phyloP scores from a whole-genome alignment of 2,329 filamentous ascomycete genomes.

The Aspergillus costaricaensis region DNA sequence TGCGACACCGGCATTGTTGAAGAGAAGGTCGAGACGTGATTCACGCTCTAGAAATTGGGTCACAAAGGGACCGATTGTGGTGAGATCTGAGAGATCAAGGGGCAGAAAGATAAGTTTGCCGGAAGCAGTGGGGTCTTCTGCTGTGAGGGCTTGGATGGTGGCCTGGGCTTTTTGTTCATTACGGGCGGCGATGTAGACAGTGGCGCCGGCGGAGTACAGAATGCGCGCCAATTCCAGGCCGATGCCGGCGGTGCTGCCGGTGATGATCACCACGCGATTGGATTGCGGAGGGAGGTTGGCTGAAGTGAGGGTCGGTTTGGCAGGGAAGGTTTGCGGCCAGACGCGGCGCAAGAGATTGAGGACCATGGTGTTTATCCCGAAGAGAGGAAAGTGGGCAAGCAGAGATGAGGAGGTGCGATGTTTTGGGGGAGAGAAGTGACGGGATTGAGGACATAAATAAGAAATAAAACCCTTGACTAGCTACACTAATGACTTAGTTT shows the following conservation, averaged over 20 bases:
- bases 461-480: no score
- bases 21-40: background rate
- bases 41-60: background rate
- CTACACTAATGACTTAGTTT: no score
- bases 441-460: no score
- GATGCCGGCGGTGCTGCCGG: slow-evolving; percentile 2
- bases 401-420: no score
- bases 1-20: background rate
- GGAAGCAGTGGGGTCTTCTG: no score
- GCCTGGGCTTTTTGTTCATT: no score
- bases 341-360: background rate
- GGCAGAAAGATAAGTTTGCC: background rate
- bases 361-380: no score
- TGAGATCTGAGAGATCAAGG: background rate
- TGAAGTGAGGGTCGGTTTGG: background rate
- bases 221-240: background rate
- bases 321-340: slow-evolving; percentile 2
- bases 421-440: no score
- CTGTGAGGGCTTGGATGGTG: no score
- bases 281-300: background rate
- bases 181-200: no score
- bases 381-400: no score
- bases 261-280: background rate
- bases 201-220: background rate
- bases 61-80: background rate